Evolutionary conservation across 768 basidiomycete genomes (phyloP).

Genomic region (Cubamyces sp.): DNA sequence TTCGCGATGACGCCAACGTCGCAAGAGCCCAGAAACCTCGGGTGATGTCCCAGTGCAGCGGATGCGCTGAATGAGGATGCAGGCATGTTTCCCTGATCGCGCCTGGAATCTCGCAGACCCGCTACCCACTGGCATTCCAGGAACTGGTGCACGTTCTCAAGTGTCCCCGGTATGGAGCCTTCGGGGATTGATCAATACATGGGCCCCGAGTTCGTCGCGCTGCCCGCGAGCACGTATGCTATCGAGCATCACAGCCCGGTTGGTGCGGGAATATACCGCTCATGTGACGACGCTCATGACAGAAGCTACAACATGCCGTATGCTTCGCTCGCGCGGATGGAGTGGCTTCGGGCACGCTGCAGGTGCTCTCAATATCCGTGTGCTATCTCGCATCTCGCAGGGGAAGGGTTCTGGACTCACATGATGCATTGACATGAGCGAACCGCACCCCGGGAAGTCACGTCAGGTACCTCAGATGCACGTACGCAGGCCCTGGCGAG

Average conservation of each 20-base stretch:
- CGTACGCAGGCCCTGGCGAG: no score
- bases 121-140: background rate
- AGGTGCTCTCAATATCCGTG: background rate
- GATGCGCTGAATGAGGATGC: background rate
- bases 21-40: slow-evolving; percentile 12
- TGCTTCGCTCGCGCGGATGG: background rate
- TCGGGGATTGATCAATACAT: background rate
- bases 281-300: slow-evolving; percentile 16
- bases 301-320: background rate
- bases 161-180: background rate
- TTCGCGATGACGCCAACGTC: slow-evolving; percentile 4
- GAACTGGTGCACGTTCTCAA: background rate
- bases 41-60: background rate
- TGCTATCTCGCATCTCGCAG: background rate
- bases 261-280: background rate
- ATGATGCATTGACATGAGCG: background rate
- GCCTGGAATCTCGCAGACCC: background rate
- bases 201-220: background rate
- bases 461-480: background rate
- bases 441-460: background rate
- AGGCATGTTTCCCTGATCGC: background rate
- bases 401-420: background rate
- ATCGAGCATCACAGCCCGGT: background rate
- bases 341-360: background rate
- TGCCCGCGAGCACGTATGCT: background rate